These are phyloP conservation scores for Apostasia ramifera DNA, from an alignment of 106 monocot genomes.

Conservation along the genomic window DNA sequence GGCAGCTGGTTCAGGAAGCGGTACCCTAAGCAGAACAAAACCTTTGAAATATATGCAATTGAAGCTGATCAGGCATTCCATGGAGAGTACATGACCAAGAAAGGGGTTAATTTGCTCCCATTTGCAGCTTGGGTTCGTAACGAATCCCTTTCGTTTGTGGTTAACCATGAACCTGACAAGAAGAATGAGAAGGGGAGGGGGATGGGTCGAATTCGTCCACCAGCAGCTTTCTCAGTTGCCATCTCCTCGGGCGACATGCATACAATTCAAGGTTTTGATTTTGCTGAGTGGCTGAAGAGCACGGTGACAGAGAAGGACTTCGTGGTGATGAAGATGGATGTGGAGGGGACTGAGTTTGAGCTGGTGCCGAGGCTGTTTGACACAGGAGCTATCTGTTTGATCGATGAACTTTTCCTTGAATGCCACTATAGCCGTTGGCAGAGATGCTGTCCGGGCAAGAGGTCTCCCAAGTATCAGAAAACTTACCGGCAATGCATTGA, in stretches of 20 bases:
- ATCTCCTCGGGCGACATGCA: constrained; percentile 17
- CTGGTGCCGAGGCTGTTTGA: constrained; percentile 55
- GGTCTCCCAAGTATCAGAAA: constrained; percentile 59
- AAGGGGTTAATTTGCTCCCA: constrained; percentile 44
- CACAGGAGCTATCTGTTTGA: constrained; percentile 63
- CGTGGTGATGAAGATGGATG: constrained; percentile 79
- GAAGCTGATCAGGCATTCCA: constrained; percentile 58
- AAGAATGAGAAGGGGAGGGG: constrained; percentile 36
- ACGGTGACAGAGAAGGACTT: constrained; percentile 46
- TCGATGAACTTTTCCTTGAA: constrained; percentile 70
- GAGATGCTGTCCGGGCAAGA: constrained; percentile 66
- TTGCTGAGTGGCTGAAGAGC: constrained; percentile 66
- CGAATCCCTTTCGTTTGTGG: constrained; percentile 56
- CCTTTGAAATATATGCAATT: constrained; percentile 59
- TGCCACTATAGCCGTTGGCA: constrained; percentile 84
- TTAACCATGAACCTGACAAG: constrained; percentile 34
- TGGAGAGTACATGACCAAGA: constrained; percentile 41
- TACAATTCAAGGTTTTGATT: constrained; percentile 50
- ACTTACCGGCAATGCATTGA: constrained; percentile 60
- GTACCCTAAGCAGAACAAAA: constrained; percentile 65
- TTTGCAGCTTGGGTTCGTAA: constrained; percentile 68
- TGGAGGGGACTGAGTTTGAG: constrained; percentile 75
- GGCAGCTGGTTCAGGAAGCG: constrained; percentile 83
- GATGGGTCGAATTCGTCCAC: constrained; percentile 50
- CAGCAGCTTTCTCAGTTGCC: constrained; percentile 1